Conservation (phyloP, 2,329 filamentous ascomycete genomes). For the Metarhizium robertsii region DNA sequence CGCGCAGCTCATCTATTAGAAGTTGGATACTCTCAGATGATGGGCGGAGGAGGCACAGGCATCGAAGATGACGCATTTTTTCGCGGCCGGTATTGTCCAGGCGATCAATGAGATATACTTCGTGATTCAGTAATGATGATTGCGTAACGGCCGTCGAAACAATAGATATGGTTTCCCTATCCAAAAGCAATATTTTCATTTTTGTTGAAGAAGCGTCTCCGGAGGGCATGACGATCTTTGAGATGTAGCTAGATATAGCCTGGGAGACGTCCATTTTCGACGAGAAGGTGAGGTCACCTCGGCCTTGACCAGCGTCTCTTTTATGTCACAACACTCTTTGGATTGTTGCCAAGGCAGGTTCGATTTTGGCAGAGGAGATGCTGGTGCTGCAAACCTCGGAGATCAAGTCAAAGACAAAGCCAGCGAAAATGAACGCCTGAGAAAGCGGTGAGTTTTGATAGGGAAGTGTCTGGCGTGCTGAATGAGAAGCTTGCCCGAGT, state of each 20-base stretch:
- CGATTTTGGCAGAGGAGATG: not conserved
- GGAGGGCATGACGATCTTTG: slow-evolving; percentile 72
- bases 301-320: not conserved
- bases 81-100: slow-evolving; percentile 83
- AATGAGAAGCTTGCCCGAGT: not conserved
- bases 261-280: slow-evolving; percentile 80
- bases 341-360: not conserved
- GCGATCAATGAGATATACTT: slow-evolving; percentile 95
- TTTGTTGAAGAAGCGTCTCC: slow-evolving; percentile 74
- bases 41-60: slow-evolving; percentile 85
- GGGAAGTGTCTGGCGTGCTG: not conserved
- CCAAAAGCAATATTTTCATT: slow-evolving; percentile 96
- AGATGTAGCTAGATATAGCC: slow-evolving; percentile 88
- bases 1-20: slow-evolving; percentile 88
- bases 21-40: slow-evolving; percentile 88
- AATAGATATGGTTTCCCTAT: slow-evolving; percentile 88
- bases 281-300: not conserved
- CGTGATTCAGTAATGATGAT: slow-evolving; percentile 87
- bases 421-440: not conserved
- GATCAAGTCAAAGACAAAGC: not conserved
- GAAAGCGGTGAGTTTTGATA: not conserved
- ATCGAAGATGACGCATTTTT: slow-evolving; percentile 96
- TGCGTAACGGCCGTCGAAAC: slow-evolving; percentile 94
- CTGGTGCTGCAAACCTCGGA: not conserved
- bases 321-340: not conserved